Evolutionary conservation across 768 basidiomycete genomes (phyloP), one percentile per base, ranked within the genome.

Genomic region (Boletus rubroflammeus): DNA sequence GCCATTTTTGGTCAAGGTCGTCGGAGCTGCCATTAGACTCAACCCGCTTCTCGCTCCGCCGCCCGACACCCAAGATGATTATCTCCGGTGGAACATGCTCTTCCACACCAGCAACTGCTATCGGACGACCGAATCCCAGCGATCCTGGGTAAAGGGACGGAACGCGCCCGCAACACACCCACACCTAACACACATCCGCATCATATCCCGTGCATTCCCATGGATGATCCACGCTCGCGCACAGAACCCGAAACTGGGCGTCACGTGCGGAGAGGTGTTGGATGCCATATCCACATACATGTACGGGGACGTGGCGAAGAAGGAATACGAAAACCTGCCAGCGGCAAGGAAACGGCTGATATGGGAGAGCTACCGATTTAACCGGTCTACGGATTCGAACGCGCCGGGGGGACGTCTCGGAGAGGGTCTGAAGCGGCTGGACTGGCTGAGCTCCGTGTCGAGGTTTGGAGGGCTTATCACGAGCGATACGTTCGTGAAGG

Each of bases 61-160:
- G 55, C 68, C 77, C 0, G 74, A 75, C 9, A 66, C 67, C 5
- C 60, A 71, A 5, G 76, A 79, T 1, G 76, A 78, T 6, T 80
- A 81, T 63, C 72, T 90, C 41, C 81, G 78, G 44, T 90, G 88
- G 86, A 86, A 87, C 69, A 86, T 90, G 83, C 76, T 86, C 39
- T 88, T 83, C 65, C 72, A 75, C 6, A 78, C 85, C 6, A 79
- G 76, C 38, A 76, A 81, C 54, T 82, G 83, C 50, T 80, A 80
- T 59, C 80, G 83, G 53, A 86, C 84, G 5, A 76, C 73, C n/a
- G 88, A 89, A 53, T 74, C 78, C 4, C 57, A 72, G 3, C 73
- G 81, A 23, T 88, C 87, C 0, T 90, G 88, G 88, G 75, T 80
- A 5, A 75, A 72, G 31, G 87, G 88, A 7, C 81, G 88, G 13